Evolutionary conservation across 2,329 filamentous ascomycete genomes (phyloP).

Genomic region (Penicillium sumatraense): DNA sequence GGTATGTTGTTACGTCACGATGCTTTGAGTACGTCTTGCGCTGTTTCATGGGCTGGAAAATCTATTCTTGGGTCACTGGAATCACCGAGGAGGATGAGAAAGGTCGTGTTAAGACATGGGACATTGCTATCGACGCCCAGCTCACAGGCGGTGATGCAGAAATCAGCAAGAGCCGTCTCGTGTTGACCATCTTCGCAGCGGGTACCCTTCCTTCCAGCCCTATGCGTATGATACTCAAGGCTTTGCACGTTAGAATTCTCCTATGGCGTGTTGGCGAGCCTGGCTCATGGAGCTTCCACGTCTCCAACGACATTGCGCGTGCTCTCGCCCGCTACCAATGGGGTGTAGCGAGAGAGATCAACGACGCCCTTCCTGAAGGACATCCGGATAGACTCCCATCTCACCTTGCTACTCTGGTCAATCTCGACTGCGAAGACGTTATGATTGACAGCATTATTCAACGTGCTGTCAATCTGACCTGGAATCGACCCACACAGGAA

Average conservation of each 20-base stretch:
- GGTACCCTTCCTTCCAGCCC: constrained; percentile 85
- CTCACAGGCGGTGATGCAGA: constrained; percentile 87
- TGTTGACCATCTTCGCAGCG: constrained; percentile 85
- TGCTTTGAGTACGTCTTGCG: constrained; percentile 79
- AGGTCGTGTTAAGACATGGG: constrained; percentile 88
- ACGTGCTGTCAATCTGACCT: constrained; percentile 85
- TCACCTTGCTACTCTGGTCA: constrained; percentile 75
- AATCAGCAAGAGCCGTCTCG: constrained; percentile 83
- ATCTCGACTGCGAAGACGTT: constrained; percentile 81
- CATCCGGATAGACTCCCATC: constrained; percentile 72
- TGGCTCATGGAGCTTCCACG: constrained; percentile 65
- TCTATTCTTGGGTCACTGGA: constrained; percentile 79
- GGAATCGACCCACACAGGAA: constrained; percentile 77
- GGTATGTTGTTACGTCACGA: constrained; percentile 78
- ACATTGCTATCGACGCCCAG: constrained; percentile 90
- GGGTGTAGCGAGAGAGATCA: constrained; percentile 75
- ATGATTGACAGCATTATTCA: constrained; percentile 78
- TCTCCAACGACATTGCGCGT: constrained; percentile 71
- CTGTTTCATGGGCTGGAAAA: constrained; percentile 74
- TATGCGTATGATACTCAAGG: constrained; percentile 84
- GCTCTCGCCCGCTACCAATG: constrained; percentile 77
- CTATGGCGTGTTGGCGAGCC: constrained; percentile 76
- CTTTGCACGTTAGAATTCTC: constrained; percentile 86
- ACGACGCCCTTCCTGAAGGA: constrained; percentile 51
- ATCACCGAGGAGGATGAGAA: constrained; percentile 83